Evolutionary conservation across 306 rosid genomes (phyloP), one percentile per base, ranked within the genome.

Genomic region (Quercus mongolica): DNA sequence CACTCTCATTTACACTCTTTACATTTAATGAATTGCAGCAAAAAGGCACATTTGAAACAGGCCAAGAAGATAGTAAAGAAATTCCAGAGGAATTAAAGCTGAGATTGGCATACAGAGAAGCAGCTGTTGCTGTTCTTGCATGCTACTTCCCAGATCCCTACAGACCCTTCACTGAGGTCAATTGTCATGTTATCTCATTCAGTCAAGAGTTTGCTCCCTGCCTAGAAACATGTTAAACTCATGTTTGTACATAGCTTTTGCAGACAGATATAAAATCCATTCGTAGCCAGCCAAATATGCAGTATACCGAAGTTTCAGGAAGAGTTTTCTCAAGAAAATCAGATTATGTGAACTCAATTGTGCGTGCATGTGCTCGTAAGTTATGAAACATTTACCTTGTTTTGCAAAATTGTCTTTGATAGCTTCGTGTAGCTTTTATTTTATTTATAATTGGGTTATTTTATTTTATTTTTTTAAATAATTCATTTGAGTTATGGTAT

Each of bases 351-450:
- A 84, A 92, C 79, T 85, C 94, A 70, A 86, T 94, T 79, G 95
- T 94, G 83, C 94, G 97, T 73, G 97, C 97, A 86, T 94, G 97
- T 90, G 97, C 99, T 83, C 97, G 99, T 94, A 91, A 94, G 99
- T 92, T 74, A 63, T 54, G 52, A 28, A 35, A 23, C 20, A 76
- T 79, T 76, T 54, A 33, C 74, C 33, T 35, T 83, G 71, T 64
- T 83, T 77, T 57, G 68, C 23, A 67, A 80, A 80, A 70, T 83
- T 26, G 70, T 78, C 28, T 73, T 74, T 58, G 44, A 54, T 68
- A 54, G 57, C 76, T 54, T 23, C 17, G 17, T 71, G 71, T 74
- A 17, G 49, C 61, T 79, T 61, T 13, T 58, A 21, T 56, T 61
- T 62, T 13, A 10, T 49, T 11, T 49, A 2, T 49, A 13, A 3